Base-by-base conservation (phyloP, 192 early-diverging fungal genomes). In the Coemansia sp. region DNA sequence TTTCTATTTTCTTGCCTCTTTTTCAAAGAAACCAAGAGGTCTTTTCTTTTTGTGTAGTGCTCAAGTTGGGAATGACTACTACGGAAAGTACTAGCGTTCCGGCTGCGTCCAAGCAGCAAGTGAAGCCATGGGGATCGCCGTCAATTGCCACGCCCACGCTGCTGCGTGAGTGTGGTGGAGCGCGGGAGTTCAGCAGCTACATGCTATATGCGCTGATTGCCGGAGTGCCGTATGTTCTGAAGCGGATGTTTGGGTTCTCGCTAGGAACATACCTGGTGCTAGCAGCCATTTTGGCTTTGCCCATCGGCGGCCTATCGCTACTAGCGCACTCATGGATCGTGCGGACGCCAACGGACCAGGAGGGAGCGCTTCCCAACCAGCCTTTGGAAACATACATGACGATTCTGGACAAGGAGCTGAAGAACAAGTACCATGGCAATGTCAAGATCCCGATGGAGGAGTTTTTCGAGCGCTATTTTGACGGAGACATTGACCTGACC, bases 391-490 rank as follows among this genome's bases (percentile, higher is more conserved):
- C 86, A 21, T 98, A 98, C 86, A 80, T 98, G 55, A 89, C 78
- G 35, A 88, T 98, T 79, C 83, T 91, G 70, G 90, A 94, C 63
- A 78, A 84, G 53, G 81, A 76, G 37, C 84, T 96, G 53, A 82
- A 83, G 70, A 75, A 81, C 36, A 63, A 73, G 55, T 97, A 93
- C 85, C 59, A 75, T 38, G 89, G 87, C 54, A 70, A 65, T 44
- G 87, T 80, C 77, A 92, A 92, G 83, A 97, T 98, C 58, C 94
- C 96, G 45, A 97, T 97, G 88, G 96, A 96, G 72, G 86, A 86
- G 47, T 96, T 94, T 79, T 98, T 96, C 57, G 96, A 98, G 69
- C 85, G 85, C 60, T 98, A 96, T 83, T 94, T 98, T 83, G 92
- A 91, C 65, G 91, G 84, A 30, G 88, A 95, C 81, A 93, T 98